Evolutionary conservation across 2,329 filamentous ascomycete species (phyloP).

Genomic region (Epicoccum sorghinum): DNA sequence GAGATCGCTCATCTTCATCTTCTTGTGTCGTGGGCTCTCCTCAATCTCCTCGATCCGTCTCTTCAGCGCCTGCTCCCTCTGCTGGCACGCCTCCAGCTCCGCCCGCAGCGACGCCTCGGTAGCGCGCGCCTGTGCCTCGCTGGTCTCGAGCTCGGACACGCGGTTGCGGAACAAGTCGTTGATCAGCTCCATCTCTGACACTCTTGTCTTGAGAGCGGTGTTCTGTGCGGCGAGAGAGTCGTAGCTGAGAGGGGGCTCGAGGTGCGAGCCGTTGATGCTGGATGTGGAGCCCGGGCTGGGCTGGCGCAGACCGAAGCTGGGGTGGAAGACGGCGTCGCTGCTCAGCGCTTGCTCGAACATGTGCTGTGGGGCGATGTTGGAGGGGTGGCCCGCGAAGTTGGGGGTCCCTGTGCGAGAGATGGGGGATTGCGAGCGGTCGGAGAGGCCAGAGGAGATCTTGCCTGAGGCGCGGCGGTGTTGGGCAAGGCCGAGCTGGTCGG

Average conservation of each 20-base stretch:
- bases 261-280: slow-evolving; percentile 64
- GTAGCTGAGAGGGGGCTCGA: slow-evolving; percentile 76
- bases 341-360: slow-evolving; percentile 79
- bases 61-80: slow-evolving; percentile 81
- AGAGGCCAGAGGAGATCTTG: slow-evolving; percentile 73
- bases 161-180: slow-evolving; percentile 72
- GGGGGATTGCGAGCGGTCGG: slow-evolving; percentile 77
- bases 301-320: slow-evolving; percentile 48
- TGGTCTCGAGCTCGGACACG: slow-evolving; percentile 76
- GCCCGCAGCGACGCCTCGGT: slow-evolving; percentile 62
- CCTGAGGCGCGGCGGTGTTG: slow-evolving; percentile 71
- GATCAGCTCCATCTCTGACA: slow-evolving; percentile 94
- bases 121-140: slow-evolving; percentile 69
- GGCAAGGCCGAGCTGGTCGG: slow-evolving; percentile 61
- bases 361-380: slow-evolving; percentile 74
- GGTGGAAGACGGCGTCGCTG: slow-evolving; percentile 68
- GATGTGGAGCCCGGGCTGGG: slow-evolving; percentile 65
- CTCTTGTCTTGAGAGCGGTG: slow-evolving; percentile 88
- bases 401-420: slow-evolving; percentile 81
- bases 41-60: slow-evolving; percentile 73
- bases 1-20: slow-evolving; percentile 62
- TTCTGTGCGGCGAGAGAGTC: slow-evolving; percentile 82
- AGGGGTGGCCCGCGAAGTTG: slow-evolving; percentile 65
- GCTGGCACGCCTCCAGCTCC: slow-evolving; percentile 75
- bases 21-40: slow-evolving; percentile 60